Percentiles rank a stretch among this genome's conserved stretches.
Evolutionary conservation across 2,329 filamentous ascomycete species (phyloP).

Genomic region (Microascus cirrosus): DNA sequence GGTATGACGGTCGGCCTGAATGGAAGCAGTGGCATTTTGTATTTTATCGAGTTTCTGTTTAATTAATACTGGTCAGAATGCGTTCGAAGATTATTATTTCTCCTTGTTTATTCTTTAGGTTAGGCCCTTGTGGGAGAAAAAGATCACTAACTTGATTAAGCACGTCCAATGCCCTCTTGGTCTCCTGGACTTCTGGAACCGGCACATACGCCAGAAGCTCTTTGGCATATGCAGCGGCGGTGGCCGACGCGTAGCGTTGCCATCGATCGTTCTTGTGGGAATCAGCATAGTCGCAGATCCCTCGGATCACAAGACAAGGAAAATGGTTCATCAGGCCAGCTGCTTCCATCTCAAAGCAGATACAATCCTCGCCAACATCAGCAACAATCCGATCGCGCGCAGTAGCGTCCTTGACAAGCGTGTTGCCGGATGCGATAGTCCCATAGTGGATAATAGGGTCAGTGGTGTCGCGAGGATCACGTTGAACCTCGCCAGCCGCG

Average conservation of each 20-base stretch:
- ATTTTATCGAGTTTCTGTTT: neutral
- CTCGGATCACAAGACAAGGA: too few relatives aligned
- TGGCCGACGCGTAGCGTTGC: slow-evolving; percentile 18
- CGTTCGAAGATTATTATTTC: neutral
- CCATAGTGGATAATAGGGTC: slow-evolving; percentile 11
- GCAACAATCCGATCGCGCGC: too few relatives aligned
- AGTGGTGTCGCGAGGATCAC: neutral
- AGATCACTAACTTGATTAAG: neutral
- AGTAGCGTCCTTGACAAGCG: too few relatives aligned
- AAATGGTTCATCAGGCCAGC: too few relatives aligned
- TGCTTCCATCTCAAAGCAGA: too few relatives aligned
- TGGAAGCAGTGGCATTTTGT: too few relatives aligned
- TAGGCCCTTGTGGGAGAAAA: neutral
- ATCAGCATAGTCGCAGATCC: too few relatives aligned
- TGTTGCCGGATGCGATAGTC: slow-evolving; percentile 10
- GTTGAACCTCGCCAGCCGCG: neutral
- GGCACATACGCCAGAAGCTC: slow-evolving; percentile 11
- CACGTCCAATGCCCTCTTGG: neutral
- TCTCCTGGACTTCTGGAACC: slow-evolving; percentile 6
- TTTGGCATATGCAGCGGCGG: slow-evolving; percentile 17
- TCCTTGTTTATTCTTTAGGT: too few relatives aligned
- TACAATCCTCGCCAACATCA: too few relatives aligned
- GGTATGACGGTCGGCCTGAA: neutral
- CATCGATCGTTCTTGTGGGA: too few relatives aligned
- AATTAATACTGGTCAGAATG: neutral